Evolutionary conservation across 345 rosid species (phyloP), one percentile per base, ranked within the genome.

Genomic region (Kernera saxatilis): DNA sequence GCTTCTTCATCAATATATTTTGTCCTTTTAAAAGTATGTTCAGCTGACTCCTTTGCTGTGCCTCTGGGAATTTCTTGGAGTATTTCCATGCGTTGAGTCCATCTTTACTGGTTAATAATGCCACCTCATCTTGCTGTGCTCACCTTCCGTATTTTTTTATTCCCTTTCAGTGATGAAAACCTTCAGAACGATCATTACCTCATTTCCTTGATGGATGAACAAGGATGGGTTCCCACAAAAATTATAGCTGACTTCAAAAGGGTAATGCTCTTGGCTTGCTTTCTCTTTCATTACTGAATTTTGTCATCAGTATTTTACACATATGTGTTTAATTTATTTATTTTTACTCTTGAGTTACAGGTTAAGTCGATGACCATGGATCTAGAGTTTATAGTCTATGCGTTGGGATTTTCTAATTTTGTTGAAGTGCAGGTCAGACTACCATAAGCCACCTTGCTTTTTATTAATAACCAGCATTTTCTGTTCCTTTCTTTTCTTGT

Each of bases 171-270:
- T 74, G 92, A 89, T 81, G 96, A 84, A 70, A 95, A 95, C 85
- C 85, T 92, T 81, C 79, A 73, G 79, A 77, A 61, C 25, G 99
- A 95, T 48, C 76, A 67, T 61, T 92, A 80, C 71, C 80, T 95
- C 56, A 83, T 81, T 41, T 82, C 92, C 69, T 80, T 87, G 83
- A 90, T 95, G 99, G 99, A 95, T 80, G 81, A 83, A 67, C 83
- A 88, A 69, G 99, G 99, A 67, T 88, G 97, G 97, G 99, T 88
- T 81, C 83, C 90, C 17, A 78, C 83, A 21, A 74, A 85, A 32
- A 67, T 37, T n/a, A 80, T 95, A 76, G 96, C 98, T 0, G 88
- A 84, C 73, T 95, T 95, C 66, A 91, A 90, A 70, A 86, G 98
- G 93, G 99, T 94, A 84, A 58, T 73, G 1, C 13, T 58, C 30